Base-by-base conservation (phyloP, 768 basidiomycete genomes). In the Gyrodon lividus region DNA sequence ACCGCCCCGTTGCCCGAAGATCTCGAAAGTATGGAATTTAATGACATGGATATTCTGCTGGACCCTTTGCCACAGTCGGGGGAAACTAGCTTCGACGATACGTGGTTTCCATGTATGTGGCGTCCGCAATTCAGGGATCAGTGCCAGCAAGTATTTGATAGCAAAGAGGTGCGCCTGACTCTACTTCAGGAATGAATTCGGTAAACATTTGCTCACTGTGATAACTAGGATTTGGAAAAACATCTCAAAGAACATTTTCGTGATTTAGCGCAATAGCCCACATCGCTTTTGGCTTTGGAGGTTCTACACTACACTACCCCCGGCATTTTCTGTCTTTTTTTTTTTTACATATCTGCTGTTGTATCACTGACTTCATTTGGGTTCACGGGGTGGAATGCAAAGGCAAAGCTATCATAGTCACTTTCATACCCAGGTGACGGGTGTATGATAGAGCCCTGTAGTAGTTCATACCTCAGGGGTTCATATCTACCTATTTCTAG, bases 31-130 rank as follows among this genome's bases (percentile, higher is more conserved):
- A 23, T 57, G 6, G 68, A 66, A 31, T 59, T 64, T 2, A 63
- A 61, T 22, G 63, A 58, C 30, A 48, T 52, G 52, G 56, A 48
- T 8, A 39, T 44, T 14, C 13, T 48, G 14, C 47, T 55, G 6
- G 50, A 46, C 28, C 38, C 48, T 20, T 46, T 19, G 2, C 12
- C 45, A 28, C 48, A 22, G 31, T 34, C 41, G n/a, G 37, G n/a
- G 16, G 52, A 59, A 17, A 6, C 6, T 13, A 49, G 50, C 14
- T 38, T 43, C 14, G 66, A 68, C 4, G 64, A 66, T 22, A 17
- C 8, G 3, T 35, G 66, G 41, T 62, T 57, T 46, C 62, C 68
- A 13, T 68, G 67, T 41, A 46, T 62, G 60, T 68, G 67, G 67
- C 64, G 66, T 30, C 61, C 64, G 14, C 44, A 60, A 3, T 54